Percentiles rank a stretch among this genome's conserved stretches.
phyloP scores from a whole-genome alignment of 1,139 yeast genomes.

The Hyphopichia khmerensis region DNA sequence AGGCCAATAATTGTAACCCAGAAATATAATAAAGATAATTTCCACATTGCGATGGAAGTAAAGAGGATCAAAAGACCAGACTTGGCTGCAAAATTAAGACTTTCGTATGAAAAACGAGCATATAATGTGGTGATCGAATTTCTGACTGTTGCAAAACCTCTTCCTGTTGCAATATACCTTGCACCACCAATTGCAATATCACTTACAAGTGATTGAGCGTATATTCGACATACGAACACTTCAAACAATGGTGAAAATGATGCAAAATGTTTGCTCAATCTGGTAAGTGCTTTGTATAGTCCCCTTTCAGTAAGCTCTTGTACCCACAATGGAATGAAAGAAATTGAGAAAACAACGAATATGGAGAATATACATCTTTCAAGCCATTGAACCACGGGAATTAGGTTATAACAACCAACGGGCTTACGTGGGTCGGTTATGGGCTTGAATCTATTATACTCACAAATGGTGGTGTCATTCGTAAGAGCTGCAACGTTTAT shows the following conservation, averaged over 20 bases:
- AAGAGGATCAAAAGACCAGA: slow-evolving; percentile 40
- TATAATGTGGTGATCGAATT: slow-evolving; percentile 44
- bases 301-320: slow-evolving; percentile 56
- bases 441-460: slow-evolving; percentile 44
- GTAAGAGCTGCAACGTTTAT: slow-evolving; percentile 49
- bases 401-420: slow-evolving; percentile 44
- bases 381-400: slow-evolving; percentile 52
- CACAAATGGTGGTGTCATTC: slow-evolving; percentile 45
- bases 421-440: slow-evolving; percentile 49
- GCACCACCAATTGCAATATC: slow-evolving; percentile 56
- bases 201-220: slow-evolving; percentile 47
- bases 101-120: slow-evolving; percentile 46
- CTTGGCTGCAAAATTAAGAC: slow-evolving; percentile 43
- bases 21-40: slow-evolving; percentile 42
- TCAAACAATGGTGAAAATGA: slow-evolving; percentile 55
- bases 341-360: slow-evolving; percentile 47
- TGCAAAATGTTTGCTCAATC: slow-evolving; percentile 47
- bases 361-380: slow-evolving; percentile 50
- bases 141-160: slow-evolving; percentile 54
- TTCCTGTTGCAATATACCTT: slow-evolving; percentile 52
- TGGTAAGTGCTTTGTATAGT: slow-evolving; percentile 39
- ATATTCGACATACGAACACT: slow-evolving; percentile 51
- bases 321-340: slow-evolving; percentile 50
- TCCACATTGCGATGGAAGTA: slow-evolving; percentile 50
- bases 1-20: slow-evolving; percentile 50